Base-by-base conservation (phyloP, 768 basidiomycete genomes). In the Clitopilus passeckerianus region DNA sequence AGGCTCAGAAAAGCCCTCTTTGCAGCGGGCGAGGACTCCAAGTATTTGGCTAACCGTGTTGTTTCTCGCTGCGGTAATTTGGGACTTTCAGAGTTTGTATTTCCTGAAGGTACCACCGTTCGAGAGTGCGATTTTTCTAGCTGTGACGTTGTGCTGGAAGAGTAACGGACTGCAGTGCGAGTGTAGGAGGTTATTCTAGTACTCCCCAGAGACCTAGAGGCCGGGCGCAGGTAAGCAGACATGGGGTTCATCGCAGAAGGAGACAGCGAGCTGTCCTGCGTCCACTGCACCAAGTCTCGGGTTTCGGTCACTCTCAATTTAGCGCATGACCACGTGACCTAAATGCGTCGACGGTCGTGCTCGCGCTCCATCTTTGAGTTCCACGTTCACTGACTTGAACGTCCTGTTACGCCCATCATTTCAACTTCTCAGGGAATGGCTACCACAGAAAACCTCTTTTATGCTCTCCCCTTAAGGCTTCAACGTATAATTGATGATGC, bases 21-120 rank as follows among this genome's bases (percentile, higher is more conserved):
- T 1, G 82, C 74, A 18, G 68, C 60, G 0, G 85, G 84, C 14
- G 82, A 85, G 18, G 75, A 65, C 63, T 80, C 76, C 55, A 88
- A 75, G 65, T 75, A 72, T 23, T 72, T 74, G 14, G 86, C 83
- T 50, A 89, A 71, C 87, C 87, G 87, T 59, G 71, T 78, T 63
- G 77, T 76, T 57, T 68, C 61, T 37, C 34, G 46, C 1, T 57
- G 59, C 16, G 56, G 34, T n/a, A 35, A 35, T 35, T 56, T 56
- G 34, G 27, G 37, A 14, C 34, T 22, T 27, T 56, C n/a, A 8
- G 30, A 37, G 10, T 12, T n/a, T 5, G 46, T 50, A 9, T 6
- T 18, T n/a, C 33, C 24, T 34, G 54, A 22, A 22, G 34, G 54
- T 5, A 56, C 34, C 1, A 6, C 6, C 4, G 54, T 35, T 56